These are phyloP conservation scores for Gossypium arboreum DNA, from an alignment of 345 rosid species.

Conservation along the genomic window DNA sequence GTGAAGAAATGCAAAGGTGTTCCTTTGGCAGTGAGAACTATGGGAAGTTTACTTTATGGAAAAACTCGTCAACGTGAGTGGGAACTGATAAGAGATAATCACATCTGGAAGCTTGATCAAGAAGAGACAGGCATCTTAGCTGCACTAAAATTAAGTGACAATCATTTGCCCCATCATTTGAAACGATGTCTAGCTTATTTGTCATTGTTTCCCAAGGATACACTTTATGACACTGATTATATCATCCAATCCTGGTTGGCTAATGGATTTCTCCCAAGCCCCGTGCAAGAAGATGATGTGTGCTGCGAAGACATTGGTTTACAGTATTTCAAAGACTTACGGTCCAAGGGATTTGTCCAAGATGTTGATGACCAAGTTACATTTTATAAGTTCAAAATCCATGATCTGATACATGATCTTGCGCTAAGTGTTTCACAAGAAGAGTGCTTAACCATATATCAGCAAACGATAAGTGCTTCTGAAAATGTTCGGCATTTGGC, in stretches of 20 bases:
- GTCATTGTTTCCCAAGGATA: background rate
- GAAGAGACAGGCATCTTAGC: slow-evolving; percentile 4
- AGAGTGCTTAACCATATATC: background rate
- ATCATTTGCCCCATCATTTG: background rate
- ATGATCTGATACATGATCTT: slow-evolving; percentile 4
- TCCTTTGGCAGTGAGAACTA: slow-evolving; percentile 16
- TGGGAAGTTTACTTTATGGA: background rate
- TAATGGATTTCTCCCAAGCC: background rate
- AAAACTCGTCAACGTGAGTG: background rate
- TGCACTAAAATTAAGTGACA: slow-evolving; percentile 2
- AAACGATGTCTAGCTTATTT: slow-evolving; percentile 17
- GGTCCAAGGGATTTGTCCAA: background rate
- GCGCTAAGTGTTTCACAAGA: background rate
- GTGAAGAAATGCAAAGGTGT: slow-evolving; percentile 5
- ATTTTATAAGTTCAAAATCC: background rate
- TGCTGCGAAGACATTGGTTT: background rate
- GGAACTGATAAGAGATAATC: background rate
- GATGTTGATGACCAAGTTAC: background rate
- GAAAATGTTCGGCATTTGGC: slow-evolving; percentile 3
- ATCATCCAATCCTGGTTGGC: background rate
- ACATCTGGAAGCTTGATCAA: background rate
- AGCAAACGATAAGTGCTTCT: background rate
- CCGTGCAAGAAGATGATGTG: background rate
- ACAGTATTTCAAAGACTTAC: background rate
- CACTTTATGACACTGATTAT: background rate